Conservation (phyloP, 768 basidiomycete species). For the Amanita exitialis region DNA sequence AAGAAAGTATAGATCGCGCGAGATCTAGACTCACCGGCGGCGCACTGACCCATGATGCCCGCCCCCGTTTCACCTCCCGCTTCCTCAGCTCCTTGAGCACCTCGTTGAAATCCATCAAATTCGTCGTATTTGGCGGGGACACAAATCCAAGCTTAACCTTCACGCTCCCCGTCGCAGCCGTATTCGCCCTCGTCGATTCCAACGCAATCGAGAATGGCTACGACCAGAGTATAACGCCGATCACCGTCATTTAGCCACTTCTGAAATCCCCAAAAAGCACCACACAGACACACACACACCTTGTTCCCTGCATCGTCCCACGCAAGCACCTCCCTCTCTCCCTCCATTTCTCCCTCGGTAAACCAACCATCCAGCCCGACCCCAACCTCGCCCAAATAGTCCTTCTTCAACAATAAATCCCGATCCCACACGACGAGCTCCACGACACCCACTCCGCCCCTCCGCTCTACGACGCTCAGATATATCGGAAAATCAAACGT, state of each 20-base stretch:
- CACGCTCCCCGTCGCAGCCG: constrained; percentile 28
- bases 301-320: constrained; percentile 61
- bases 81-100: constrained; percentile 56
- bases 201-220: constrained; percentile 29
- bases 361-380: constrained; percentile 83
- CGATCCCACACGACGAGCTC: constrained; percentile 94
- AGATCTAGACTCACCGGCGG: constrained; percentile 3
- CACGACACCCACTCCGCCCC: constrained; percentile 35
- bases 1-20: background rate
- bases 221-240: background rate
- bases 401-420: constrained; percentile 72
- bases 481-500: constrained; percentile 89
- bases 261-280: background rate
- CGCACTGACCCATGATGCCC: constrained; percentile 3
- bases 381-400: constrained; percentile 89
- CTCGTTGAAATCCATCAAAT: constrained; percentile 41
- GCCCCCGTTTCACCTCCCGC: background rate
- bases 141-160: constrained; percentile 39
- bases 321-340: constrained; percentile 23
- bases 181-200: constrained; percentile 30
- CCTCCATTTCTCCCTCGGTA: constrained; percentile 14
- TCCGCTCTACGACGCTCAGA: constrained; percentile 58
- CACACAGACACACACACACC: constrained; percentile 30
- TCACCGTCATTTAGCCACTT: constrained; percentile 3
- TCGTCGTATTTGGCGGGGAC: constrained; percentile 19